Conservation (phyloP, 2,329 filamentous ascomycete genomes). For the Cordyceps cateniannulata region DNA sequence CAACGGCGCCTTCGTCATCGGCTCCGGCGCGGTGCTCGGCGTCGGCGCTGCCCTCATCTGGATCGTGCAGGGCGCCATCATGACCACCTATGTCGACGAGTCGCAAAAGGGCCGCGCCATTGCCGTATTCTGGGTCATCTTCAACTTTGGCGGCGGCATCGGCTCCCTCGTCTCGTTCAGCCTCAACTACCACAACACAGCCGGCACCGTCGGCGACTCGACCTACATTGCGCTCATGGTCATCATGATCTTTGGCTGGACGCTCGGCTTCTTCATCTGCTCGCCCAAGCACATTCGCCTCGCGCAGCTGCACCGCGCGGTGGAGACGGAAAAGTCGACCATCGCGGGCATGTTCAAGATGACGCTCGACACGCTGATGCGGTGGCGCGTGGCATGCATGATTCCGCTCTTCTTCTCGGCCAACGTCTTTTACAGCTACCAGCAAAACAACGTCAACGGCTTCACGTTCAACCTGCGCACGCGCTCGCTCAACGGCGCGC, state of each 20-base stretch:
- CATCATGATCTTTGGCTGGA: slow-evolving; percentile 44
- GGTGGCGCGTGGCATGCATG: slow-evolving; percentile 41
- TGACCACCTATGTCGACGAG: slow-evolving; percentile 39
- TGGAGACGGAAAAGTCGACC: slow-evolving; percentile 34
- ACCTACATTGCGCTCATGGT: slow-evolving; percentile 45
- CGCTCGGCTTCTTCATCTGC: slow-evolving; percentile 40
- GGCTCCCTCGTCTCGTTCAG: slow-evolving; percentile 38
- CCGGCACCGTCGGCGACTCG: slow-evolving; percentile 38
- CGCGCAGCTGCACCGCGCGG: slow-evolving; percentile 28
- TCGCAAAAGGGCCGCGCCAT: slow-evolving; percentile 37
- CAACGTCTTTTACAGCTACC: slow-evolving; percentile 51
- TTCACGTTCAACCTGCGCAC: slow-evolving; percentile 48
- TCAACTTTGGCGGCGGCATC: slow-evolving; percentile 38
- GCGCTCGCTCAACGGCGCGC: slow-evolving; percentile 46
- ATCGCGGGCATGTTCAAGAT: slow-evolving; percentile 28
- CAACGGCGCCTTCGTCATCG: slow-evolving; percentile 39
- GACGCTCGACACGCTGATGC: slow-evolving; percentile 30
- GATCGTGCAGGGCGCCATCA: slow-evolving; percentile 42
- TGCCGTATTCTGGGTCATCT: slow-evolving; percentile 39
- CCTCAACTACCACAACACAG: slow-evolving; percentile 33
- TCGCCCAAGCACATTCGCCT: slow-evolving; percentile 36
- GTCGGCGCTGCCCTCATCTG: slow-evolving; percentile 38
- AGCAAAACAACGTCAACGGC: slow-evolving; percentile 50
- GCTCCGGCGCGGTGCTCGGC: slow-evolving; percentile 37
- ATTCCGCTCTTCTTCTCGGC: slow-evolving; percentile 49